Evolutionary conservation across 73 alveolate species (phyloP).

Genomic region (Paramecium primaurelia): DNA sequence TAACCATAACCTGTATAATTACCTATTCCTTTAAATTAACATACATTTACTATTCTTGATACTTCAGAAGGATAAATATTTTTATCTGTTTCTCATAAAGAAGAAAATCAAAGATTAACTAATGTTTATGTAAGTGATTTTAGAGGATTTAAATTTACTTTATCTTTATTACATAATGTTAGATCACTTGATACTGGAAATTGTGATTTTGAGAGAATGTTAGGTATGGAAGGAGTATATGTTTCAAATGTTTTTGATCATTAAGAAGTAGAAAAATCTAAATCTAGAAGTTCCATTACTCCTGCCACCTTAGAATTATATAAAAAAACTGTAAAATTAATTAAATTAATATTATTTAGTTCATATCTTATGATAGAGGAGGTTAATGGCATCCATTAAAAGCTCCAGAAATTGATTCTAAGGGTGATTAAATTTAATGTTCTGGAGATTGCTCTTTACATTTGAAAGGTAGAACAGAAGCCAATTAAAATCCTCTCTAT

Average conservation of each 20-base stretch:
- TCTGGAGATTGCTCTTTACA: slow-evolving; percentile 78
- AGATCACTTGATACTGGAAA: slow-evolving; percentile 59
- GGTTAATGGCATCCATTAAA: slow-evolving; percentile 75
- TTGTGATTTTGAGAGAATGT: slow-evolving; percentile 74
- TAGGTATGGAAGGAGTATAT: slow-evolving; percentile 77
- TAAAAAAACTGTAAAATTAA: slow-evolving; percentile 6
- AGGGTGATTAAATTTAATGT: slow-evolving; percentile 61
- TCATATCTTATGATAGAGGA: slow-evolving; percentile 79
- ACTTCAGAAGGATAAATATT: slow-evolving; percentile 72
- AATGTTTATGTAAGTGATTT: slow-evolving; percentile 74
- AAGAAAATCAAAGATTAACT: slow-evolving; percentile 55
- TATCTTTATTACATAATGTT: slow-evolving; percentile 62
- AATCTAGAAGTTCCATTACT: not conserved
- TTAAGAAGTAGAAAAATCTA: not conserved
- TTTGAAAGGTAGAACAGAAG: slow-evolving; percentile 72
- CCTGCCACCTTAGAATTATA: not conserved
- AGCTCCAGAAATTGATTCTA: slow-evolving; percentile 69
- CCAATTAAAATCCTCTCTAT: slow-evolving; percentile 75
- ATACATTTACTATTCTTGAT: slow-evolving; percentile 68
- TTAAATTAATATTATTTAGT: not conserved
- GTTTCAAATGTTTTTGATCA: slow-evolving; percentile 64
- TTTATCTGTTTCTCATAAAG: slow-evolving; percentile 65
- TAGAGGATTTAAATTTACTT: slow-evolving; percentile 71
- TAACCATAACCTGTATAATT: slow-evolving; percentile 5
- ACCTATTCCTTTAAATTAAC: not conserved